Evolutionary conservation across 768 basidiomycete genomes (phyloP), one percentile per base, ranked within the genome.

Genomic region (Cystofilobasidium capitatum): DNA sequence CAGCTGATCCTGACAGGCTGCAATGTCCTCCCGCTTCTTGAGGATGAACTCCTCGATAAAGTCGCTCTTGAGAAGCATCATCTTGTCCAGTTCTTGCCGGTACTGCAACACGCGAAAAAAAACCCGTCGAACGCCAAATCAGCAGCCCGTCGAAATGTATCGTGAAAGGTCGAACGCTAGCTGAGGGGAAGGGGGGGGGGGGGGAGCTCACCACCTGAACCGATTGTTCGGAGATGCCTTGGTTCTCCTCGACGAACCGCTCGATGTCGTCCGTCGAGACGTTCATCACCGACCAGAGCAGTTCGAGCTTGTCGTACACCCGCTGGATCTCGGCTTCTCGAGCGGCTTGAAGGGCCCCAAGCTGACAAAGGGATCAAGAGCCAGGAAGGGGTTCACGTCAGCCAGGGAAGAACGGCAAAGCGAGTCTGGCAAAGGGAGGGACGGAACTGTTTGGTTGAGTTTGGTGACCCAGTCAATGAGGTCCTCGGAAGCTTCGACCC

Each of bases 301-400:
- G 85, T 75, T 94, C 93, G 0, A 99, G 82, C 70, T 91, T 85
- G 76, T 98, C 91, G 74, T 92, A 99, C 81, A 97, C 87, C 0
- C 86, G 82, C 75, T 99, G 94, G 36, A 99, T 97, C 71, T 86
- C 85, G 0, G 83, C 78, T 73, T 94, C 91, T 16, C 92, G 82
- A 36, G 82, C 79, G 42, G 82, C 81, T 77, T 91, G 91, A 60
- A 85, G 80, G 17, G 88, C 85, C 67, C 86, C 85, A 64, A 96
- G 81, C 60, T 79, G 69, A 13, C 17, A 5, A n/a, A 16, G 33
- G 12, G 24, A 16, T 13, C 7, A 14, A 31, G 35, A 24, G 31
- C 4, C 14, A 10, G 24, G 12, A 7, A 13, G 8, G 36, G 31
- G 14, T 39, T 55, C 55, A 55, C 37, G 14, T 33, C 40, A 3